phyloP scores from a whole-genome alignment of 371 early-diverging fungal genomes.

The Syncephalastrum monosporum region DNA sequence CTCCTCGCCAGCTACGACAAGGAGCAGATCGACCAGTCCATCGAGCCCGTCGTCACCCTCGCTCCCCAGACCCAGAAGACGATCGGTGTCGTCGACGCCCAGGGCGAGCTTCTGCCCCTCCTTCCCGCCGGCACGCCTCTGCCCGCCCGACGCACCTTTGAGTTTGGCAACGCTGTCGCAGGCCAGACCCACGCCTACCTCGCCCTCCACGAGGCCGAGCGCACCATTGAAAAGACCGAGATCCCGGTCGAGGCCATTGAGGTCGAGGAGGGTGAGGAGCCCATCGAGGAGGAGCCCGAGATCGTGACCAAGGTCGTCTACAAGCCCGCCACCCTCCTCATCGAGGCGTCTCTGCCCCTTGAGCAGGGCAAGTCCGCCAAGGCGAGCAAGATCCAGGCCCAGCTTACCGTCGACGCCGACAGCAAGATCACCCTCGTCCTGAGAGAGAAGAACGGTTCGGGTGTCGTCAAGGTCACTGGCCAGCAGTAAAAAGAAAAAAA shows the following conservation, averaged over 20 bases:
- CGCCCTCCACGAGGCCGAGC: constrained; percentile 81
- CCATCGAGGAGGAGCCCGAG: constrained; percentile 51
- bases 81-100: constrained; percentile 76
- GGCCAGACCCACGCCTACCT: constrained; percentile 78
- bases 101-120: constrained; percentile 73
- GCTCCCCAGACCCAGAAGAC: constrained; percentile 71
- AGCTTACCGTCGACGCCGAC: constrained; percentile 55
- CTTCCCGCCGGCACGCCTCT: constrained; percentile 84
- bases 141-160: constrained; percentile 78
- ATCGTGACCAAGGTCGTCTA: constrained; percentile 46
- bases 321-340: constrained; percentile 57
- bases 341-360: constrained; percentile 57
- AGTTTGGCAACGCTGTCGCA: constrained; percentile 65
- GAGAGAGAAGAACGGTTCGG: constrained; percentile 61
- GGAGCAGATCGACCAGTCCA: constrained; percentile 53
- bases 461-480: constrained; percentile 44
- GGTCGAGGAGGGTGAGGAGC: constrained; percentile 56
- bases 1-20: constrained; percentile 61
- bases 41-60: constrained; percentile 62
- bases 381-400: constrained; percentile 56
- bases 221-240: constrained; percentile 59
- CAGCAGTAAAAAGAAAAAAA: constrained; percentile 25
- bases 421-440: constrained; percentile 52
- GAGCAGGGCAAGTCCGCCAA: constrained; percentile 51
- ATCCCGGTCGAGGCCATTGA: constrained; percentile 49